phyloP scores from a whole-genome alignment of 805 yeast genomes.

The Lachancea sp. region DNA sequence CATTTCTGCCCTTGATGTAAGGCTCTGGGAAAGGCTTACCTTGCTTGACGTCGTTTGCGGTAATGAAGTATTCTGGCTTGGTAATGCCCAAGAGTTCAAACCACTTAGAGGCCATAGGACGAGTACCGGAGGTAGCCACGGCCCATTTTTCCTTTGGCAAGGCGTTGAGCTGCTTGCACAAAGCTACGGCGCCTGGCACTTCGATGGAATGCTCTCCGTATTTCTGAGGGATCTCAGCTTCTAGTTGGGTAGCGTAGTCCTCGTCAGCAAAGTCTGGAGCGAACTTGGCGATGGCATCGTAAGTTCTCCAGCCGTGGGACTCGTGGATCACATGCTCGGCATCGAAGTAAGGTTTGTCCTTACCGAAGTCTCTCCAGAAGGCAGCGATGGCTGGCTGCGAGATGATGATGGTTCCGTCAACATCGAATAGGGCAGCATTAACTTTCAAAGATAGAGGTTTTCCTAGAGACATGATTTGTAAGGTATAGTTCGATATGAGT shows the following conservation, averaged over 20 bases:
- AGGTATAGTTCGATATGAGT: slow-evolving; percentile 49
- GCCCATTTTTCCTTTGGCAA: slow-evolving; percentile 66
- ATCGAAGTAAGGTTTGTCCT: slow-evolving; percentile 59
- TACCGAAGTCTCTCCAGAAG: slow-evolving; percentile 72
- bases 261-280: slow-evolving; percentile 68
- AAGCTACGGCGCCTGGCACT: slow-evolving; percentile 67
- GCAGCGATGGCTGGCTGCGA: slow-evolving; percentile 78
- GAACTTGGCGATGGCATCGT: slow-evolving; percentile 66
- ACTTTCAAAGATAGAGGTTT: slow-evolving; percentile 32
- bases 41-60: slow-evolving; percentile 69
- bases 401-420: slow-evolving; percentile 82
- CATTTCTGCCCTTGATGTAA: slow-evolving; percentile 51
- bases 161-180: slow-evolving; percentile 48
- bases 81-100: slow-evolving; percentile 54
- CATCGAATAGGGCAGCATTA: slow-evolving; percentile 62
- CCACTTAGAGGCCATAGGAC: slow-evolving; percentile 74
- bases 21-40: slow-evolving; percentile 91
- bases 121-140: slow-evolving; percentile 80
- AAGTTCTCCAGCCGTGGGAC: slow-evolving; percentile 79
- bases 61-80: slow-evolving; percentile 69
- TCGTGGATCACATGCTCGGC: slow-evolving; percentile 65
- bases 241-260: slow-evolving; percentile 59
- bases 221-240: slow-evolving; percentile 61
- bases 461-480: slow-evolving; percentile 24
- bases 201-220: slow-evolving; percentile 69